Conservation (phyloP, 2,329 filamentous ascomycete genomes). For the Ophiosphaerella narmari region DNA sequence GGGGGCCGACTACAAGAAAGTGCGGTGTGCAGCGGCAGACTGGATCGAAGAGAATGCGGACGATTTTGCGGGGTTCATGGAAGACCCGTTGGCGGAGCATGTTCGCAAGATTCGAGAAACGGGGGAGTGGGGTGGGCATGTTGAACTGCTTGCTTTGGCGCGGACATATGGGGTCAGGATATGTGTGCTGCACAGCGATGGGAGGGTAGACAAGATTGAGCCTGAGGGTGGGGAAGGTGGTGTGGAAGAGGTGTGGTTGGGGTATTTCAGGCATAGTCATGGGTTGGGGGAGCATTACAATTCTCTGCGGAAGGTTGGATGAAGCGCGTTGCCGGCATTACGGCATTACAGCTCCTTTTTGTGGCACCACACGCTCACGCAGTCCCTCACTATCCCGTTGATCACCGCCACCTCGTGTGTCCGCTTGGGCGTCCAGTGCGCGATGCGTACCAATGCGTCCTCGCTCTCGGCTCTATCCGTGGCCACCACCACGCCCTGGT, state of each 20-base stretch:
- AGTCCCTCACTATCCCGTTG: constrained; percentile 56
- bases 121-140: constrained; percentile 93
- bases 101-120: constrained; percentile 79
- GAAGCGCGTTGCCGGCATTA: constrained; percentile 10
- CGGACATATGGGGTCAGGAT: constrained; percentile 80
- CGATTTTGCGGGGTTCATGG: constrained; percentile 85
- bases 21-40: constrained; percentile 72
- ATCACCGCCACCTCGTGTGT: constrained; percentile 57
- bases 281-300: constrained; percentile 98
- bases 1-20: constrained; percentile 61
- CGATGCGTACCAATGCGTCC: constrained; percentile 51
- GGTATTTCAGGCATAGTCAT: constrained; percentile 93
- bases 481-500: constrained; percentile 55
- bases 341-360: constrained; percentile 16
- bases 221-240: constrained; percentile 50
- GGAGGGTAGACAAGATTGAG: constrained; percentile 75
- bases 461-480: constrained; percentile 51
- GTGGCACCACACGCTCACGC: constrained; percentile 55
- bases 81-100: constrained; percentile 77
- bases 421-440: constrained; percentile 60
- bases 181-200: constrained; percentile 80
- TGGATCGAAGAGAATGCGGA: constrained; percentile 77
- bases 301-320: constrained; percentile 62
- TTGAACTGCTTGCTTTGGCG: constrained; percentile 85
- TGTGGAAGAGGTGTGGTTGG: constrained; percentile 77